These are phyloP conservation scores for Alloteropsis angusta DNA, from an alignment of 202 grass and related monocot genomes.

Conservation along the genomic window DNA sequence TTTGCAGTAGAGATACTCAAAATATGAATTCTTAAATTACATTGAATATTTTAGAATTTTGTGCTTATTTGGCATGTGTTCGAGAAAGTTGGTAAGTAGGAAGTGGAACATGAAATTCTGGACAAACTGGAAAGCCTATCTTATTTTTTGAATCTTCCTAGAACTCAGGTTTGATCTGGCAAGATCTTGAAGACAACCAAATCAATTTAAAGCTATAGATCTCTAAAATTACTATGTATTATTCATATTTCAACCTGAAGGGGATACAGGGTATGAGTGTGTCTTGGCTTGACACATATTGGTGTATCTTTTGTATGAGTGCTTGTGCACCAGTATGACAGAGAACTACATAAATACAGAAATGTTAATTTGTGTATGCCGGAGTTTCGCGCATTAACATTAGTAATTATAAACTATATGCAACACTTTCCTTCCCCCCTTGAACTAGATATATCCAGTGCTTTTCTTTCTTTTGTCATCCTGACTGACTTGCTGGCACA, in stretches of 20 bases:
- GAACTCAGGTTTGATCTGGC: not conserved
- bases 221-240: not conserved
- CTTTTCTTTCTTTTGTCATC: not conserved
- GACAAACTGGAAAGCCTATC: not conserved
- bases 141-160: not conserved
- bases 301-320: not conserved
- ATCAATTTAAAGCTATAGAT: not conserved
- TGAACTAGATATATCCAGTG: not conserved
- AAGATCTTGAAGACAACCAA: not conserved
- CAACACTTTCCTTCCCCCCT: not conserved
- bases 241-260: not conserved
- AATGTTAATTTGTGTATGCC: not conserved
- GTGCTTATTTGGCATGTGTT: not conserved
- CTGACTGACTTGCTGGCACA: constrained; percentile 8
- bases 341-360: not conserved
- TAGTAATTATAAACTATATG: not conserved
- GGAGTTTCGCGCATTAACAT: not conserved
- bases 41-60: not conserved
- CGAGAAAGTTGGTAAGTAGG: not conserved
- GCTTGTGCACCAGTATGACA: not conserved
- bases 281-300: not conserved
- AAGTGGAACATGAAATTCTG: not conserved
- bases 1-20: not conserved
- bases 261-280: not conserved
- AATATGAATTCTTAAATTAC: not conserved